Evolutionary conservation across 2,329 filamentous ascomycete genomes (phyloP), one percentile per base, ranked within the genome.

Genomic region (Cytospora schulzeri): DNA sequence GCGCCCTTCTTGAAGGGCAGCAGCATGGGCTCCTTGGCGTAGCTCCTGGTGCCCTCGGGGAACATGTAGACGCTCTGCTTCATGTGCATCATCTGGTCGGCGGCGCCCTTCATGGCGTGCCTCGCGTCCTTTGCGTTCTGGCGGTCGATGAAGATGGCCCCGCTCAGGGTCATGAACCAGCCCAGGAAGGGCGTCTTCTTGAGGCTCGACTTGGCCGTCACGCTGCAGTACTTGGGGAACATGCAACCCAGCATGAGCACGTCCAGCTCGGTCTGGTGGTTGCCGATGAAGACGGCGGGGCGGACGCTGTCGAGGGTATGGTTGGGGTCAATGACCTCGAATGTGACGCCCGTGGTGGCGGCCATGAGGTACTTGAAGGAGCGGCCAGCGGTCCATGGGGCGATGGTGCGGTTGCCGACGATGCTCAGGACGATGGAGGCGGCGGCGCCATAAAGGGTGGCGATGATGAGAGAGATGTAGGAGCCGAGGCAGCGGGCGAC

Each of bases 1-100:
- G 94, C 95, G 66, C 95, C 95, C 82, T 99, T 99, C 81, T 99
- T 99, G 84, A 98, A 99, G n/a, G 93, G 91, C 62, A 98, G 81
- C 71, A 99, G 79, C 65, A 84, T 86, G 1, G 95, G 91, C 62
- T 93, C 88, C 71, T 90, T 87, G 64, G 91, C 85, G 79, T 98
- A 97, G 75, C 91, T 96, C 70, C 95, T 86, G 1, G 95, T 99
- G 58, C 95, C 95, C 80, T 99, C 95, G 65, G 91, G 90, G 77
- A 94, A 94, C 79, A 94, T 92, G 80, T 88, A 94, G 71, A 94
- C 91, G 76, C 85, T 91, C 81, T 93, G 91, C 68, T 80, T 83
- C 72, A 89, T 83, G 60, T 78, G 78, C 71, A 83, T 85, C 80
- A 99, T 99, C 76, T 93, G 89, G 54, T 85, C 78, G 56, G 92